Evolutionary conservation across 352 stramenopile species (phyloP), one percentile per base, ranked within the genome.

Genomic region (Pythium coloratum): DNA sequence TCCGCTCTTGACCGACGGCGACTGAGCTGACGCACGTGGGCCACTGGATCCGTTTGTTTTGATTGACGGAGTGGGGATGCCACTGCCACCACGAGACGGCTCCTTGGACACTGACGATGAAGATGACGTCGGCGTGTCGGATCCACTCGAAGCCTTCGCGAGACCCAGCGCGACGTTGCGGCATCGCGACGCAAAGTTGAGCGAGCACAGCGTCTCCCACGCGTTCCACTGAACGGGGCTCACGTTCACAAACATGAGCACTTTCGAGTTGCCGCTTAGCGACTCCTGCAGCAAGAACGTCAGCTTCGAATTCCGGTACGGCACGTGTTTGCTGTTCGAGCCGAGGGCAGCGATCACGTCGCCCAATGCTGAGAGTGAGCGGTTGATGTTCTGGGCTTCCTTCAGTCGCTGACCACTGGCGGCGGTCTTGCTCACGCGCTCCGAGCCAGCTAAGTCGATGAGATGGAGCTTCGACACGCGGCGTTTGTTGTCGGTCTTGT

Each of bases 341-440:
- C 76, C 88, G 9, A 98, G 83, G 8, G 95, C 90, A 10, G 95
- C 84, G 62, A 99, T 99, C 50, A 99, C 96, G 65, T 99, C 87
- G 6, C 96, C 96, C 8, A 99, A 78, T 6, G 91, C 91, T 2
- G 90, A 97, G 0, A 99, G 76, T 14, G 90, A 98, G 13, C 92
- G 88, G 72, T 99, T 99, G 77, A 99, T 99, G 69, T 92, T 97
- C 61, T 97, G 93, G 18, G 96, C 96, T 68, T 99, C 96, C 75
- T 98, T 98, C 1, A 99, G 73, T 6, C 95, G 80, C 33, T 98
- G 86, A 0, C 96, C 96, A 53, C 85, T 94, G 0, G 96, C 90
- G 30, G 90, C 91, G 2, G 91, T 98, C 71, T 97, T 96, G 64
- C 83, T 90, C 16, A 96, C 86, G 40, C 91, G 79, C 60, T 97